phyloP scores from a whole-genome alignment of 345 rosid genomes.

The Pugionium dolabratum region DNA sequence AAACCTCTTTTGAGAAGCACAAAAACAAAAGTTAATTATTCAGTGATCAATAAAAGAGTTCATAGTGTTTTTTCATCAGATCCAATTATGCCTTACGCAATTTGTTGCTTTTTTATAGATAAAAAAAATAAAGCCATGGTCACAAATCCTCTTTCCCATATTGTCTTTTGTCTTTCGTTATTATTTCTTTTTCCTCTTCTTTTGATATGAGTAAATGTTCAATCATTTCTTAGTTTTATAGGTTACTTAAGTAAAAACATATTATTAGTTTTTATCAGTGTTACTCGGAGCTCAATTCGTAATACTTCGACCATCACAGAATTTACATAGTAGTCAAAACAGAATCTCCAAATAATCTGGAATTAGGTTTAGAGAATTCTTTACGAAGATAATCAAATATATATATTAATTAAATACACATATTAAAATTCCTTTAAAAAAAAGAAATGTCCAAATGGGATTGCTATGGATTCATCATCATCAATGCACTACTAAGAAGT shows the following conservation, averaged over 20 bases:
- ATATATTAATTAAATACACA: background rate
- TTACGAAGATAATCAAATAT: background rate
- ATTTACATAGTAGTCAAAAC: background rate
- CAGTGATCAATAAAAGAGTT: background rate
- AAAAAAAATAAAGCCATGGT: slow-evolving; percentile 22
- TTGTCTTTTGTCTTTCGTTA: background rate
- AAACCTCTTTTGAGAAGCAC: slow-evolving; percentile 15
- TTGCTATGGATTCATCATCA: slow-evolving; percentile 31
- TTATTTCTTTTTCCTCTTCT: background rate
- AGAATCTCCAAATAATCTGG: background rate
- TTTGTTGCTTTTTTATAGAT: slow-evolving; percentile 25
- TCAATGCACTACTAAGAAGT: slow-evolving; percentile 29
- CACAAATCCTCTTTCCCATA: slow-evolving; percentile 11
- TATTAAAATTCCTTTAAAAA: background rate
- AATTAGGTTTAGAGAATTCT: background rate
- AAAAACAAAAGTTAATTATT: slow-evolving; percentile 15
- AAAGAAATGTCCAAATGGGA: slow-evolving; percentile 7
- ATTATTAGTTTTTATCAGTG: background rate
- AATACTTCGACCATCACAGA: background rate
- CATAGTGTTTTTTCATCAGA: background rate
- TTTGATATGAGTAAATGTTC: background rate
- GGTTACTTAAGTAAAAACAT: background rate
- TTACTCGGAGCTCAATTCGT: background rate
- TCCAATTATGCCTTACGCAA: slow-evolving; percentile 10
- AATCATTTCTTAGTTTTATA: background rate